Conservation (phyloP, 352 stramenopile genomes). For the Pythium scleroteichum region DNA sequence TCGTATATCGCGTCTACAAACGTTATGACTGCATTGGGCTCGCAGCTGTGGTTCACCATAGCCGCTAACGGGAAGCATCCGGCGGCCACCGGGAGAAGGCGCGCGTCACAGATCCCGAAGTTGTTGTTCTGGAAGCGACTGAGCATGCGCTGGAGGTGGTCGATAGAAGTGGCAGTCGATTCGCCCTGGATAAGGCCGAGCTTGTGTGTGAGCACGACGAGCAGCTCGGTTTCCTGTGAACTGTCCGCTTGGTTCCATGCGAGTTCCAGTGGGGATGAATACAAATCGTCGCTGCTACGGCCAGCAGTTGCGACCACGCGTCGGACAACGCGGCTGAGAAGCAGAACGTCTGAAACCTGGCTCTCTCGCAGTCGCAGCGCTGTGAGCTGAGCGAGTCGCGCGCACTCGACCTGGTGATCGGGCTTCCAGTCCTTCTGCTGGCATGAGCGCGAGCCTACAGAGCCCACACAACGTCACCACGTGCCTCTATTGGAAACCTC, state of each 20-base stretch:
- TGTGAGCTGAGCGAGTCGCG: conserved; percentile 41
- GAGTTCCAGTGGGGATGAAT: conserved; percentile 32
- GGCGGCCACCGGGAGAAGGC: conserved; percentile 51
- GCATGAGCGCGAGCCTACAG: conserved; percentile 54
- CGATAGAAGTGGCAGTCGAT: not conserved
- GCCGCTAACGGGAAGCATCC: conserved; percentile 66
- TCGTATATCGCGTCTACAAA: conserved; percentile 41
- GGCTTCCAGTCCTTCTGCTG: conserved; percentile 64
- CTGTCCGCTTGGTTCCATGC: conserved; percentile 64
- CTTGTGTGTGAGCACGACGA: conserved; percentile 50
- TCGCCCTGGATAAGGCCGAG: conserved; percentile 49
- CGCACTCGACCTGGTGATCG: conserved; percentile 68
- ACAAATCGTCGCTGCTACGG: not conserved
- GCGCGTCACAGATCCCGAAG: conserved; percentile 70
- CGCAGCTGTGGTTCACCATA: conserved; percentile 82
- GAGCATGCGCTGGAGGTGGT: conserved; percentile 53
- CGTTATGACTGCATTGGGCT: conserved; percentile 68
- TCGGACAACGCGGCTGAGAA: conserved; percentile 55
- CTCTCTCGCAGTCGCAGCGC: conserved; percentile 35
- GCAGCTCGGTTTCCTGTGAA: conserved; percentile 47
- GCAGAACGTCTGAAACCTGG: conserved; percentile 53
- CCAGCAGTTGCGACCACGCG: conserved; percentile 6
- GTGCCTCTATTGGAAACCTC: not conserved
- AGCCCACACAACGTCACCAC: not conserved
- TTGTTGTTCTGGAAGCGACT: conserved; percentile 81